These are phyloP conservation scores for Salix viminalis DNA, from an alignment of 345 rosid genomes.

Conservation along the genomic window DNA sequence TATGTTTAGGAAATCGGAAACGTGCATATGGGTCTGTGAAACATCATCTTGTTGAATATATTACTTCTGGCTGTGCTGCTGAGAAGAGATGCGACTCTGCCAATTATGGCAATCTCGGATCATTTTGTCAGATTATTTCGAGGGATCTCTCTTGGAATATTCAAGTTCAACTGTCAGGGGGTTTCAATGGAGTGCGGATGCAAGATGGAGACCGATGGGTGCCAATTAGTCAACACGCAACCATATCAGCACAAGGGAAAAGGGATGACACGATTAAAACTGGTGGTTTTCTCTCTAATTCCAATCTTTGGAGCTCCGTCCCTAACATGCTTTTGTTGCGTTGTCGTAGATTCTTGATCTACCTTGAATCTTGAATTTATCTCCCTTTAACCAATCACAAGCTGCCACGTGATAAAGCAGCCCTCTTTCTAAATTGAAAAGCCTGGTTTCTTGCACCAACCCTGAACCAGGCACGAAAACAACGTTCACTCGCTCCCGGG, in stretches of 20 bases:
- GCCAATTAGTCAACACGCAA: no score
- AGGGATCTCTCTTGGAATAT: slow-evolving; percentile 49
- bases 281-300: neutral
- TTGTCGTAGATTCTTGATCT: neutral
- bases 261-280: no score
- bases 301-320: neutral
- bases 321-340: neutral
- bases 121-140: slow-evolving; percentile 60
- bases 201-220: slow-evolving; percentile 17
- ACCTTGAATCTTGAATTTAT: neutral
- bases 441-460: neutral
- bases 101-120: slow-evolving; percentile 39
- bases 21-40: slow-evolving; percentile 69
- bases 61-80: slow-evolving; percentile 39
- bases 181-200: slow-evolving; percentile 62
- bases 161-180: slow-evolving; percentile 40
- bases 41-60: slow-evolving; percentile 57
- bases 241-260: no score
- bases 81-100: slow-evolving; percentile 27
- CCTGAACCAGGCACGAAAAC: neutral
- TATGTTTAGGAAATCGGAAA: slow-evolving; percentile 81
- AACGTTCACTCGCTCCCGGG: neutral
- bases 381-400: neutral
- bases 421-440: neutral
- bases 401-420: neutral